Percentiles rank a stretch among this genome's conserved stretches.
phyloP scores from a whole-genome alignment of 2,329 filamentous ascomycete genomes.

The Calonectria pauciramosa region DNA sequence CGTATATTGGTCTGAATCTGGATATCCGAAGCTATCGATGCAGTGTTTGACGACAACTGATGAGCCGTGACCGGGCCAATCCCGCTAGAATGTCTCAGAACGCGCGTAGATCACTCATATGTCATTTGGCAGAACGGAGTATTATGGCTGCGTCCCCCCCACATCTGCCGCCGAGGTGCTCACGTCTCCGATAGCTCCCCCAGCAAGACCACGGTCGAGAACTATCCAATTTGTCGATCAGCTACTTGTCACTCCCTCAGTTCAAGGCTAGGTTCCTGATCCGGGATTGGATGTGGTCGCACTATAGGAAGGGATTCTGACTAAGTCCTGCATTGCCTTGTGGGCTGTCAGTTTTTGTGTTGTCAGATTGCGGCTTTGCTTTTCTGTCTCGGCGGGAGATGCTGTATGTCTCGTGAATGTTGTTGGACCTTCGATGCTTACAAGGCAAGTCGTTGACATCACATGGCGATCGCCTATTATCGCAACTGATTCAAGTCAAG shows the following conservation, averaged over 20 bases:
- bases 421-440: background rate
- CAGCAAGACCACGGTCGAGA: background rate
- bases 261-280: background rate
- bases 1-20: background rate
- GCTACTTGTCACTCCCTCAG: background rate
- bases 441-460: background rate
- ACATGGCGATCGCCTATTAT: background rate
- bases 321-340: background rate
- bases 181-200: background rate
- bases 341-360: background rate
- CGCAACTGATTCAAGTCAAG: slow-evolving; percentile 1
- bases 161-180: background rate
- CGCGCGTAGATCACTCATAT: slow-evolving; percentile 4
- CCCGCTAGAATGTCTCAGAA: background rate
- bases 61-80: slow-evolving; percentile 1
- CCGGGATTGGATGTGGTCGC: background rate
- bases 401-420: background rate
- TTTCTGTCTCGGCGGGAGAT: background rate
- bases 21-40: background rate
- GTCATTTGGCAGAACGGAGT: slow-evolving; percentile 27
- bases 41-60: background rate
- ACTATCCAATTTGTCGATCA: background rate
- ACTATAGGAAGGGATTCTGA: background rate
- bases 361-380: background rate
- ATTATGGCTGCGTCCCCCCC: background rate